These are phyloP conservation scores for Coemansia sp. DNA, from an alignment of 192 early-diverging fungal genomes.

Conservation along the genomic window DNA sequence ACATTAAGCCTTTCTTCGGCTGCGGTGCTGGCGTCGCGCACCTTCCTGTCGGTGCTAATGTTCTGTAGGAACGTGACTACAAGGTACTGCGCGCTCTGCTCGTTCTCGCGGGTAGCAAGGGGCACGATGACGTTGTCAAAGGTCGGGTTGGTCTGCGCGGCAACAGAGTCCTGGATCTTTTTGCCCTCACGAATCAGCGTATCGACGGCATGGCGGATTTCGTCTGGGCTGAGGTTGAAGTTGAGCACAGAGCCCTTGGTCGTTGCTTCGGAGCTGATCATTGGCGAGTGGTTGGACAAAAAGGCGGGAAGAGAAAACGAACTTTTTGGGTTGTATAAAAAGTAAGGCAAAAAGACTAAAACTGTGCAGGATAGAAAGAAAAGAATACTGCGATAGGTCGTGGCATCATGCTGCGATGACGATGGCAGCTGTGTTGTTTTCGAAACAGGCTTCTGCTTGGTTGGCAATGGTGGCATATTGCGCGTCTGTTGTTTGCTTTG, in stretches of 20 bases:
- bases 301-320: background rate
- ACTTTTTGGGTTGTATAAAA: background rate
- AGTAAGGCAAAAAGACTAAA: background rate
- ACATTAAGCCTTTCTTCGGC: conserved; percentile 62
- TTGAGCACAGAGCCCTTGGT: conserved; percentile 44
- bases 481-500: too few species aligned
- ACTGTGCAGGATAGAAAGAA: background rate
- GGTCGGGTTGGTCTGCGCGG: conserved; percentile 42
- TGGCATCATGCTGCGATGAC: background rate
- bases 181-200: conserved; percentile 37
- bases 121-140: conserved; percentile 52
- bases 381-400: background rate
- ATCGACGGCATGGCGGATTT: conserved; percentile 27
- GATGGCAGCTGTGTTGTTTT: background rate
- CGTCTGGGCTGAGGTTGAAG: conserved; percentile 37
- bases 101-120: conserved; percentile 44
- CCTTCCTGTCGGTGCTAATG: conserved; percentile 57
- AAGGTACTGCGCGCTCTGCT: conserved; percentile 25
- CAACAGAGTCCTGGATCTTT: conserved; percentile 39
- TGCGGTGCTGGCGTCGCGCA: conserved; percentile 67
- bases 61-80: conserved; percentile 50
- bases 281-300: conserved; percentile 6
- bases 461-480: too few species aligned
- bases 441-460: background rate
- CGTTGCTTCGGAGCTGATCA: background rate